Evolutionary conservation across 2,329 filamentous ascomycete species (phyloP).

Genomic region (Chaetothyriales sp.): DNA sequence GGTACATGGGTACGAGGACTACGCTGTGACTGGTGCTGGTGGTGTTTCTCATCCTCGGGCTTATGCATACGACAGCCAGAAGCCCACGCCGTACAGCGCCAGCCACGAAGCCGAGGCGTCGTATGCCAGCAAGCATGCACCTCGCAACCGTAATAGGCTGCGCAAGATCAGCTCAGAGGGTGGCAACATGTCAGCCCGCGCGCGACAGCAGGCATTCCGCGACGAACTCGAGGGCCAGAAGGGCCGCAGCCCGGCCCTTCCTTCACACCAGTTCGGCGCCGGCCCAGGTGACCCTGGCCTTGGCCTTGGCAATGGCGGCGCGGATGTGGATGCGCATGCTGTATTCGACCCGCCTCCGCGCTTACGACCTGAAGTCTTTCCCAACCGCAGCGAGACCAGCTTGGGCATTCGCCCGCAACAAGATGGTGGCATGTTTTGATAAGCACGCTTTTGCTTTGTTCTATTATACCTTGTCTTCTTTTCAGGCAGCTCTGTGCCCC

Average conservation of each 20-base stretch:
- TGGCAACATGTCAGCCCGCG: conserved; percentile 32
- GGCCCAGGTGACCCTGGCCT: neutral
- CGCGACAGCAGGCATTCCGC: conserved; percentile 28
- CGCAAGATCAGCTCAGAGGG: conserved; percentile 40
- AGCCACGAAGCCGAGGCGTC: conserved; percentile 1
- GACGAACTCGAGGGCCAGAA: conserved; percentile 16
- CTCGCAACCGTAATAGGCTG: conserved; percentile 27
- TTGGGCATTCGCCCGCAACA: conserved; percentile 9
- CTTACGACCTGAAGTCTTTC: conserved; percentile 8
- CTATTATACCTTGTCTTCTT: neutral
- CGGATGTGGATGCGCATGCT: too few species aligned
- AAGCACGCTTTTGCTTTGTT: neutral
- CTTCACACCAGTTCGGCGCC: neutral
- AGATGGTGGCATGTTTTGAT: conserved; percentile 17
- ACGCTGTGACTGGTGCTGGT: neutral
- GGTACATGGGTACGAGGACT: neutral
- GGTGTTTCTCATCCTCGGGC: neutral
- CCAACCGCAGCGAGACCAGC: conserved; percentile 16
- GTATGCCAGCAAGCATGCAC: neutral
- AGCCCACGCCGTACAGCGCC: conserved; percentile 4
- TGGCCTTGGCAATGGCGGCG: neutral
- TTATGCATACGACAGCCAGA: neutral
- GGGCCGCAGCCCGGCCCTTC: conserved; percentile 12
- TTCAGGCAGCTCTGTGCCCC: too few species aligned
- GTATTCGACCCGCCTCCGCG: neutral